These are phyloP conservation scores for Gamsiella multidivaricata DNA, from an alignment of 192 early-diverging fungal genomes.

Conservation along the genomic window DNA sequence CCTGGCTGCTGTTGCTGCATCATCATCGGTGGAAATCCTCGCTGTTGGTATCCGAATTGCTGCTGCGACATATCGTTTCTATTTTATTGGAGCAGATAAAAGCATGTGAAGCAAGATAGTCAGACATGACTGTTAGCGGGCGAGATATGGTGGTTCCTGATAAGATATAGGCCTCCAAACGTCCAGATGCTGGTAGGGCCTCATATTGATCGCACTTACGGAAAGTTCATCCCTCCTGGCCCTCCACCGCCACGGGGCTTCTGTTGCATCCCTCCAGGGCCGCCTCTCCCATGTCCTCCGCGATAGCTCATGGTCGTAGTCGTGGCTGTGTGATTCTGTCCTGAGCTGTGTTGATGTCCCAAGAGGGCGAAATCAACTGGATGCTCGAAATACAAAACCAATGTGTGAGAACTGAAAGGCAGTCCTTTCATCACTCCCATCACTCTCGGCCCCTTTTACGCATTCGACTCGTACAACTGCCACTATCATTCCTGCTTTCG, in stretches of 20 bases:
- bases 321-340: background rate
- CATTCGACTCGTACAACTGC: no score
- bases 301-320: constrained; percentile 21
- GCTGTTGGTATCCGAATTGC: constrained; percentile 44
- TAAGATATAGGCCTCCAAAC: no score
- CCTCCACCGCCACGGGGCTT: constrained; percentile 39
- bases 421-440: no score
- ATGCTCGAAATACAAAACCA: no score
- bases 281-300: constrained; percentile 41
- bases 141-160: no score
- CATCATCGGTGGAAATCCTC: constrained; percentile 28
- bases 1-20: constrained; percentile 17
- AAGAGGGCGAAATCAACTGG: no score
- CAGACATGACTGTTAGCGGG: background rate
- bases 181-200: no score
- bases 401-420: no score
- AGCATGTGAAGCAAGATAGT: background rate
- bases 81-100: background rate
- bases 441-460: no score
- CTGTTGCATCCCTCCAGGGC: constrained; percentile 31
- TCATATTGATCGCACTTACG: constrained; percentile 8
- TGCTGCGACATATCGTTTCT: constrained; percentile 40
- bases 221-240: constrained; percentile 43
- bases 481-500: no score
- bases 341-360: background rate